Conservation (phyloP, 2,329 filamentous ascomycete genomes). For the Exophiala phaeomuriformis region DNA sequence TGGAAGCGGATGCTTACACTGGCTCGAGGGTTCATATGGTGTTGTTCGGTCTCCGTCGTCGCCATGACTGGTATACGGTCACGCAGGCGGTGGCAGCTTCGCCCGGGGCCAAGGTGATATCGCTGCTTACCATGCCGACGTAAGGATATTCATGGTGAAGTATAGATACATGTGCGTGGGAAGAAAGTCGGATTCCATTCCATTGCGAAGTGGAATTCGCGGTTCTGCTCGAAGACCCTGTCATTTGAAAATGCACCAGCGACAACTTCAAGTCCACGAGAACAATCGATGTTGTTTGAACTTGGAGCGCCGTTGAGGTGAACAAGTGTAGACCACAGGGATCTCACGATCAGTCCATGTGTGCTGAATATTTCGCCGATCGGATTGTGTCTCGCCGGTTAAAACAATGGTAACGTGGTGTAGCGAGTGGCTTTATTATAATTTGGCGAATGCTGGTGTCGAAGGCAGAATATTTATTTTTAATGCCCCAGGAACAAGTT, state of each 20-base stretch:
- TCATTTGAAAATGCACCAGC: not conserved
- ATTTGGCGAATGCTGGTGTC: too few relatives aligned
- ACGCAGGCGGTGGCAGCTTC: constrained; percentile 1
- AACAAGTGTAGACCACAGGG: not conserved
- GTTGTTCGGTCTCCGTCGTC: not conserved
- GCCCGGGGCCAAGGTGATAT: constrained; percentile 22
- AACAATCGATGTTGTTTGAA: not conserved
- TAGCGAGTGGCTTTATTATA: too few relatives aligned
- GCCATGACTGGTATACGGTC: constrained; percentile 1
- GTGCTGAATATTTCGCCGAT: too few relatives aligned
- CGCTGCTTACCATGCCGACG: not conserved
- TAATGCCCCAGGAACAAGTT: not conserved
- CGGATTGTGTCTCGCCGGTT: too few relatives aligned
- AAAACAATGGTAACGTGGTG: too few relatives aligned
- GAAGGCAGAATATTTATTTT: too few relatives aligned
- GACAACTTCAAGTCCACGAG: not conserved
- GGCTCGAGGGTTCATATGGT: constrained; percentile 14
- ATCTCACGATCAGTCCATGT: too few relatives aligned
- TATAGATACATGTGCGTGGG: not conserved
- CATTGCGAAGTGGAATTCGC: too few relatives aligned
- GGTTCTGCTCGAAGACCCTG: not conserved
- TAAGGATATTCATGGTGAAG: not conserved
- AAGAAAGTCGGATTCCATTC: not conserved
- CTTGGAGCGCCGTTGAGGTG: not conserved
- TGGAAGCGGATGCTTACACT: constrained; percentile 9